Conservation (phyloP, 176 grass and related monocot species). For the Areca catechu region DNA sequence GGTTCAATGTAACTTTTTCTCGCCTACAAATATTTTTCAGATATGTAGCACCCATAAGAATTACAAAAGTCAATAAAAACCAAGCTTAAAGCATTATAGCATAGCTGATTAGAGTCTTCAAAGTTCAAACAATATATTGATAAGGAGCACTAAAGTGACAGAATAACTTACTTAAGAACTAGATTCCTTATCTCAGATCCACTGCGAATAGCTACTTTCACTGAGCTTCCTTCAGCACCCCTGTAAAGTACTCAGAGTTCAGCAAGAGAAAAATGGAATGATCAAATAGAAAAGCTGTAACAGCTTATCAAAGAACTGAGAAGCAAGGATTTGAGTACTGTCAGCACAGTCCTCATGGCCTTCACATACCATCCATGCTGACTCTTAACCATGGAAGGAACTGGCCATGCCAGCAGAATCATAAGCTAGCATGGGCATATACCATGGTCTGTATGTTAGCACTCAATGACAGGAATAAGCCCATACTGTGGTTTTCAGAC, state of each 20-base stretch:
- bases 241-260: conserved; percentile 25
- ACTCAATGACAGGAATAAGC: too few relatives aligned
- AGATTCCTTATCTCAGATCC: conserved; percentile 49
- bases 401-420: too few relatives aligned
- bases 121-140: too few relatives aligned
- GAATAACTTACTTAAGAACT: conserved; percentile 53
- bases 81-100: conserved; percentile 2
- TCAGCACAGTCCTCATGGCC: not conserved
- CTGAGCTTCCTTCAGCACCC: conserved; percentile 77
- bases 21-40: conserved; percentile 35
- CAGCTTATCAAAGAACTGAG: not conserved
- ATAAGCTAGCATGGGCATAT: too few relatives aligned
- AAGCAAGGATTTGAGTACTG: not conserved
- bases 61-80: not conserved
- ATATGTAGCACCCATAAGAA: not conserved
- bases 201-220: conserved; percentile 69
- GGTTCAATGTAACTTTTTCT: conserved; percentile 68
- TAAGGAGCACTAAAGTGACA: too few relatives aligned
- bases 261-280: not conserved
- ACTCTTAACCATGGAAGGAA: too few relatives aligned
- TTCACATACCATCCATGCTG: too few relatives aligned
- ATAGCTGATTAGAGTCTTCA: not conserved
- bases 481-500: too few relatives aligned
- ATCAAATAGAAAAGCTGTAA: not conserved
- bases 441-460: too few relatives aligned